Evolutionary conservation across 1,284 basidiomycete species (phyloP), one percentile per base, ranked within the genome.

Genomic region (Melampsora larici-populina): DNA sequence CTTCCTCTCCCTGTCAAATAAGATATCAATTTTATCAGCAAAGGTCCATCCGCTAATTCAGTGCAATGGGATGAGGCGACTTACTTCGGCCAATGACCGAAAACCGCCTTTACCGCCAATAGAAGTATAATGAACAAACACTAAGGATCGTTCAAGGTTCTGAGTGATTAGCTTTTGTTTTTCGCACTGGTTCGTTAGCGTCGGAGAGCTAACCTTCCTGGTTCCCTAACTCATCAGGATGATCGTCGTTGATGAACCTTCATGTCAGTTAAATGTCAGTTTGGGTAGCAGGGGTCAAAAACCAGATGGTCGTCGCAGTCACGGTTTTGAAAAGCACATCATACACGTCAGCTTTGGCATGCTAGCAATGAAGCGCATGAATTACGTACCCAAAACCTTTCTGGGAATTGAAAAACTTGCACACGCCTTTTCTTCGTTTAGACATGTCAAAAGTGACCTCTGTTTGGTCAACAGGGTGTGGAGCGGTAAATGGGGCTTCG

Each of bases 361-460:
- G 40, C 40, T 13, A 43, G 40, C 5, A 43, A 13, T 7, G 11
- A 43, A 43, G 7, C 40, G 11, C 11, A 13, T 13, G 17, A 68
- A 49, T n/a, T 9, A 69, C 75, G 63, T n/a, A 78, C 75, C 75
- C 75, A 55, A 78, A 78, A 21, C 75, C 75, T 70, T 78, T 78
- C 64, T 78, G 75, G 0, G 75, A 78, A 26, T 78, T 78, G 49
- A 78, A 78, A 78, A 78, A 78, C 36, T 78, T 78, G 62, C 75
- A 78, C 21, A 78, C 75, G 24, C 75, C 75, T 68, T 78, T 78
- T 24, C 75, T 69, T 63, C 75, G 66, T 70, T 68, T 51, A 33
- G 75, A 64, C 29, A 78, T 40, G 55, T 78, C 75, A 40, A 78
- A 78, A n/a, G 67, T 58, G 18, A 78, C 67, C 43, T 78, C 67